A percentile compares a stretch with the other conserved stretches of the same genome.
Conservation (phyloP, 208 protist genomes). For the Leishmania lainsoni region DNA sequence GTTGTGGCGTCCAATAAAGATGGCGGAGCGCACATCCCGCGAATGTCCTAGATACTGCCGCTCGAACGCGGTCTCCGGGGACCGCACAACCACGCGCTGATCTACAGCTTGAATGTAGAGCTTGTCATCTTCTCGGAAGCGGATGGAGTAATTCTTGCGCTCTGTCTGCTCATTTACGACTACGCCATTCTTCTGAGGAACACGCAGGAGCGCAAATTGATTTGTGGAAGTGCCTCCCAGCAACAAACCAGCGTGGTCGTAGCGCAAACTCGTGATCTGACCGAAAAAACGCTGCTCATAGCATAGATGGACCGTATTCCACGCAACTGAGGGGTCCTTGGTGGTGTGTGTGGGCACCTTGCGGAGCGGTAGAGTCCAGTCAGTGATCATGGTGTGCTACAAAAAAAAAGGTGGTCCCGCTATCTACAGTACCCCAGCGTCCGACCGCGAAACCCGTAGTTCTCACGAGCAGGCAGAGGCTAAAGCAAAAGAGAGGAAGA, state of each 20-base stretch:
- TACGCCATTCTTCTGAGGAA: slow-evolving; percentile 75
- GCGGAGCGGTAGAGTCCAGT: slow-evolving; percentile 76
- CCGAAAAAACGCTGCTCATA: slow-evolving; percentile 90
- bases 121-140: slow-evolving; percentile 84
- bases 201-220: slow-evolving; percentile 76
- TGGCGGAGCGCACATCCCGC: slow-evolving; percentile 70
- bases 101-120: slow-evolving; percentile 78
- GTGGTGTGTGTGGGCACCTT: slow-evolving; percentile 49
- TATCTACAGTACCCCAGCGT: neutral
- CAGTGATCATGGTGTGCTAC: slow-evolving; percentile 33
- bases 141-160: slow-evolving; percentile 71
- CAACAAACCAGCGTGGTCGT: slow-evolving; percentile 61
- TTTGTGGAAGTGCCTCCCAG: slow-evolving; percentile 79
- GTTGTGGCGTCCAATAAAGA: slow-evolving; percentile 75
- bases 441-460: neutral
- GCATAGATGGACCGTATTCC: slow-evolving; percentile 77
- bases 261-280: slow-evolving; percentile 66
- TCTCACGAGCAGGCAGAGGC: neutral
- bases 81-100: slow-evolving; percentile 76
- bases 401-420: neutral
- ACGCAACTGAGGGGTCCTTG: slow-evolving; percentile 64
- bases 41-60: slow-evolving; percentile 78
- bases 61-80: slow-evolving; percentile 83
- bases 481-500: neutral
- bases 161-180: slow-evolving; percentile 85